phyloP scores from a whole-genome alignment of 129 eudicot species.

The Arctium lappa region DNA sequence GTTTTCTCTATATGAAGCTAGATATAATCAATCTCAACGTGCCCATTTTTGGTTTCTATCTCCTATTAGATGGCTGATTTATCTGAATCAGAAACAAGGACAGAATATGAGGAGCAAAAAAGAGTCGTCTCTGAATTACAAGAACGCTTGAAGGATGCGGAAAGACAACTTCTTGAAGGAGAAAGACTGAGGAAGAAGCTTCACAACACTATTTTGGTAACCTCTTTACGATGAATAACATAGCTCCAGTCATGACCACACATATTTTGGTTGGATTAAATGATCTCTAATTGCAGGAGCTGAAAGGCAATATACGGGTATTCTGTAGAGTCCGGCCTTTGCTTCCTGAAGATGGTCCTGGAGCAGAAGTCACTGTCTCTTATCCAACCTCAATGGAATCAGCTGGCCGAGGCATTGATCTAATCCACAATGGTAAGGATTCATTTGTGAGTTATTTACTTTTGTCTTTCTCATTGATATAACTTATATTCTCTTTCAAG shows the following conservation, averaged over 20 bases:
- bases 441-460: not conserved
- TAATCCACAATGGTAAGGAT: slow-evolving; percentile 45
- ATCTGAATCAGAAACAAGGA: slow-evolving; percentile 40
- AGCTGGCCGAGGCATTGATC: slow-evolving; percentile 50
- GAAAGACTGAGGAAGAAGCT: slow-evolving; percentile 56
- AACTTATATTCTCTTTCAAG: not conserved
- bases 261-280: not conserved
- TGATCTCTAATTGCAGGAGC: slow-evolving; percentile 38
- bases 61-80: slow-evolving; percentile 45
- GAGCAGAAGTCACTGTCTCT: slow-evolving; percentile 32
- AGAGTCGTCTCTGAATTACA: slow-evolving; percentile 34
- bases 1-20: not conserved
- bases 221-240: not conserved
- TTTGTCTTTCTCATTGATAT: not conserved
- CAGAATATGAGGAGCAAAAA: slow-evolving; percentile 43
- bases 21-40: not conserved
- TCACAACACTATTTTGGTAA: slow-evolving; percentile 69
- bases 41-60: not conserved
- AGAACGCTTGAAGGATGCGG: slow-evolving; percentile 45
- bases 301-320: slow-evolving; percentile 64
- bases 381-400: slow-evolving; percentile 44
- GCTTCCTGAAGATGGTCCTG: slow-evolving; percentile 50
- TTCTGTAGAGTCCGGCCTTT: slow-evolving; percentile 66
- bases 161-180: slow-evolving; percentile 45
- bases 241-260: not conserved